phyloP scores from a whole-genome alignment of 1,284 basidiomycete genomes.

The Pholiota adiposa region DNA sequence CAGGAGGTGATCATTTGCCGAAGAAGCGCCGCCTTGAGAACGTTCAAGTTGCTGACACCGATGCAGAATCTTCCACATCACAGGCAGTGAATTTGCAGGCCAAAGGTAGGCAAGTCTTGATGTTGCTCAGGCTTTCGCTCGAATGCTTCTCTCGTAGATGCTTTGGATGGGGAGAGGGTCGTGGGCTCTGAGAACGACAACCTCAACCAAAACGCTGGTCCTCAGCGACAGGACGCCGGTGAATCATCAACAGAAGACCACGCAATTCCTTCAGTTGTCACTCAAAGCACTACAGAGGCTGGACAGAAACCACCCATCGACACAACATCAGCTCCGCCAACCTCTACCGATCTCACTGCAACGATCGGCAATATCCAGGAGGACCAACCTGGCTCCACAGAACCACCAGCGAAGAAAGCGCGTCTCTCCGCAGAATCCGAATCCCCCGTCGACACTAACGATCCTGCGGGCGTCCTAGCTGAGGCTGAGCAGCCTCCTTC shows the following conservation, averaged over 20 bases:
- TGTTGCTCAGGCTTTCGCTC: too few relatives aligned
- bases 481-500: not conserved
- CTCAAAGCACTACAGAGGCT: too few relatives aligned
- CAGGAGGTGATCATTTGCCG: not conserved
- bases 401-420: not conserved
- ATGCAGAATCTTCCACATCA: not conserved
- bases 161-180: too few relatives aligned
- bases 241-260: too few relatives aligned
- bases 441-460: not conserved
- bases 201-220: too few relatives aligned
- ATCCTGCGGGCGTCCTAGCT: not conserved
- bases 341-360: not conserved
- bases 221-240: too few relatives aligned
- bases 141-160: too few relatives aligned
- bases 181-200: too few relatives aligned
- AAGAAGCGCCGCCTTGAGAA: not conserved
- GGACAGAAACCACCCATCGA: too few relatives aligned
- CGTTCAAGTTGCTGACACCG: not conserved
- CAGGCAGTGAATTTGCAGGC: not conserved
- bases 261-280: too few relatives aligned
- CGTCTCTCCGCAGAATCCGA: not conserved
- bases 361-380: not conserved
- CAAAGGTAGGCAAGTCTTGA: not conserved
- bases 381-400: not conserved
- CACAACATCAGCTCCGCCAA: not conserved